A percentile compares a stretch with the other conserved stretches of the same genome.
Evolutionary conservation across 2,329 filamentous ascomycete genomes (phyloP).

Genomic region (Cordyceps militaris): DNA sequence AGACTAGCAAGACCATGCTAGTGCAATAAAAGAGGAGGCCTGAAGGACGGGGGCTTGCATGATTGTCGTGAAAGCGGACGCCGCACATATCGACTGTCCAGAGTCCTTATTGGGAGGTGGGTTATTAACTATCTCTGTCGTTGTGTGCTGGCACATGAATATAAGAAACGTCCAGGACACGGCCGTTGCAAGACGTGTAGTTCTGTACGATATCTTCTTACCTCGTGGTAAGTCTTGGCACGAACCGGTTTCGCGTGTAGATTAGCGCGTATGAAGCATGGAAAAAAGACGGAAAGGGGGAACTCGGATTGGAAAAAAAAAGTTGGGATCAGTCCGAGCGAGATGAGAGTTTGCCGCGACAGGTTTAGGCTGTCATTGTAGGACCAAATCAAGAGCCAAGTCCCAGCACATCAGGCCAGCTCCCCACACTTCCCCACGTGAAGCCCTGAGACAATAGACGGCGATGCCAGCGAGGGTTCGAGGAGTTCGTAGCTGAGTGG

Average conservation of each 20-base stretch:
- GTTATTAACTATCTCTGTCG: too few species aligned
- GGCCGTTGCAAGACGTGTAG: too few species aligned
- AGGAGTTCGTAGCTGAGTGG: neutral
- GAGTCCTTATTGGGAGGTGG: too few species aligned
- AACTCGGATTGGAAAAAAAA: neutral
- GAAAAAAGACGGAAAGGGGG: neutral
- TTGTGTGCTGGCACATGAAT: too few species aligned
- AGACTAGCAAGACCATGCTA: neutral
- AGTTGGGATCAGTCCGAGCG: neutral
- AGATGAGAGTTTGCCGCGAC: neutral
- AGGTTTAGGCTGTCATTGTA: neutral
- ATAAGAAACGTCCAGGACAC: too few species aligned
- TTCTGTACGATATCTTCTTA: too few species aligned
- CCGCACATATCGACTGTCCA: too few species aligned
- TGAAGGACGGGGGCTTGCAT: neutral
- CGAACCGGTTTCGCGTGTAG: neutral
- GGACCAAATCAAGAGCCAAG: neutral
- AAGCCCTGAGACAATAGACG: constrained; percentile 3
- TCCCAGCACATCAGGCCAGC: neutral
- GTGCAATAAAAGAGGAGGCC: neutral
- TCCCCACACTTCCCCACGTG: constrained; percentile 10
- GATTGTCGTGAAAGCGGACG: neutral
- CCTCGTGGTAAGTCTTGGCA: neutral
- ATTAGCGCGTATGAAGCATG: neutral
- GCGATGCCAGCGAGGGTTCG: neutral